phyloP scores from a whole-genome alignment of 2,329 filamentous ascomycete species.

The Aureobasidium melanogenum region DNA sequence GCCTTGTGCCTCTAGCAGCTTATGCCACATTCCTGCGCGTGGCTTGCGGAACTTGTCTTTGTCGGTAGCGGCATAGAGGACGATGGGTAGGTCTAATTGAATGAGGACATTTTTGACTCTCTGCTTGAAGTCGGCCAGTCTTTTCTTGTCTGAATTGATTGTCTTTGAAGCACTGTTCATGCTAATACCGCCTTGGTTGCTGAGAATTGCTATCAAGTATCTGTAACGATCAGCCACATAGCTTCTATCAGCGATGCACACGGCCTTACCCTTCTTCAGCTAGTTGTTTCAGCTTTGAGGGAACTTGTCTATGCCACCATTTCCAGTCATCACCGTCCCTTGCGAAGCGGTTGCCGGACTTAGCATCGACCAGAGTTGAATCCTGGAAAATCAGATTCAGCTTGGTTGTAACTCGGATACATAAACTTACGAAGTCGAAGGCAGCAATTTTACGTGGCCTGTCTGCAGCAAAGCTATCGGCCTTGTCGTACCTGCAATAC shows the following conservation, averaged over 20 bases:
- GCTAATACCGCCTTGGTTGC: conserved; percentile 79
- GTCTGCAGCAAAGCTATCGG: conserved; percentile 13
- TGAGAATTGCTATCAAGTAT: conserved; percentile 69
- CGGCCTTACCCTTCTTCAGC: conserved; percentile 55
- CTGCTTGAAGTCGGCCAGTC: conserved; percentile 70
- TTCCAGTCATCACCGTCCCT: conserved; percentile 73
- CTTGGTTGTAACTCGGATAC: background rate
- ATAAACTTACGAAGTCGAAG: conserved; percentile 53
- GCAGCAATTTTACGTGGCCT: conserved; percentile 56
- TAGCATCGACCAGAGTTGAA: conserved; percentile 73
- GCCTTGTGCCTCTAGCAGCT: conserved; percentile 46
- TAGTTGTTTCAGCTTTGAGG: conserved; percentile 56
- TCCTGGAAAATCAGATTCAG: conserved; percentile 45
- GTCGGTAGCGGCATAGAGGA: conserved; percentile 76
- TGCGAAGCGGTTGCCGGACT: conserved; percentile 72
- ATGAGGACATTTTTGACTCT: conserved; percentile 63
- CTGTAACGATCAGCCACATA: conserved; percentile 30
- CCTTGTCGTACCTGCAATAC: conserved; percentile 31
- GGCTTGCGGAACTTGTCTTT: conserved; percentile 83
- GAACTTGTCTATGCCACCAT: conserved; percentile 78
- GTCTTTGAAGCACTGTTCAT: conserved; percentile 65
- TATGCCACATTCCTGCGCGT: conserved; percentile 77
- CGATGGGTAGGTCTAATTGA: conserved; percentile 65
- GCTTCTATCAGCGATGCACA: background rate
- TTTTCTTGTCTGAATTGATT: conserved; percentile 57